A percentile compares a stretch with the other conserved stretches of the same genome.
Evolutionary conservation across 2,329 filamentous ascomycete genomes (phyloP).

Genomic region (Fusarium sp.): DNA sequence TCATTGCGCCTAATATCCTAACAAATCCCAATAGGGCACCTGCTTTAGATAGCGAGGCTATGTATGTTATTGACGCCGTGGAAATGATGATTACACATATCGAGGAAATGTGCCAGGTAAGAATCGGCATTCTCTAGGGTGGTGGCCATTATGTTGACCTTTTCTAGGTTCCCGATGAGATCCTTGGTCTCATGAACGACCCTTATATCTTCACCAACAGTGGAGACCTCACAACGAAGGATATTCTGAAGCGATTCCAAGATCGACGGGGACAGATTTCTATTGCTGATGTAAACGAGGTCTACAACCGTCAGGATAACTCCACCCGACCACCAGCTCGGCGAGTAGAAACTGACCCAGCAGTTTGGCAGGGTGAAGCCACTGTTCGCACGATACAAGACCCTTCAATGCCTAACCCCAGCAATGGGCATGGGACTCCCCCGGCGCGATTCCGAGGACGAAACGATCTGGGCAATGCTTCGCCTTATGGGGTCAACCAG

Average conservation of each 20-base stretch:
- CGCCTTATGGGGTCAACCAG: constrained; percentile 55
- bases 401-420: constrained; percentile 54
- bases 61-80: constrained; percentile 92
- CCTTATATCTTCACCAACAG: constrained; percentile 81
- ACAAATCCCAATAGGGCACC: constrained; percentile 74
- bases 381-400: constrained; percentile 82
- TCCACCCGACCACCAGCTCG: constrained; percentile 62
- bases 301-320: constrained; percentile 67
- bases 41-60: constrained; percentile 84
- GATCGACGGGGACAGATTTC: constrained; percentile 73
- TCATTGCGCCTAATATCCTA: constrained; percentile 95
- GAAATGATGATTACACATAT: constrained; percentile 91
- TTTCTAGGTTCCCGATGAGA: constrained; percentile 86
- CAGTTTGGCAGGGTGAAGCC: constrained; percentile 83
- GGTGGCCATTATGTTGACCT: constrained; percentile 17
- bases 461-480: constrained; percentile 54
- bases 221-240: constrained; percentile 93
- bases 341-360: constrained; percentile 86
- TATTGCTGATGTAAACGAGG: constrained; percentile 67
- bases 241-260: constrained; percentile 93
- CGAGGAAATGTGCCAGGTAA: constrained; percentile 96
- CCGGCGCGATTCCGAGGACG: constrained; percentile 59
- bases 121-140: constrained; percentile 46
- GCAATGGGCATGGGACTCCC: constrained; percentile 57
- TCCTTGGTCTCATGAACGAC: constrained; percentile 87